Base-by-base conservation (phyloP, 176 grass and related monocot genomes). In the Themeda triandra region DNA sequence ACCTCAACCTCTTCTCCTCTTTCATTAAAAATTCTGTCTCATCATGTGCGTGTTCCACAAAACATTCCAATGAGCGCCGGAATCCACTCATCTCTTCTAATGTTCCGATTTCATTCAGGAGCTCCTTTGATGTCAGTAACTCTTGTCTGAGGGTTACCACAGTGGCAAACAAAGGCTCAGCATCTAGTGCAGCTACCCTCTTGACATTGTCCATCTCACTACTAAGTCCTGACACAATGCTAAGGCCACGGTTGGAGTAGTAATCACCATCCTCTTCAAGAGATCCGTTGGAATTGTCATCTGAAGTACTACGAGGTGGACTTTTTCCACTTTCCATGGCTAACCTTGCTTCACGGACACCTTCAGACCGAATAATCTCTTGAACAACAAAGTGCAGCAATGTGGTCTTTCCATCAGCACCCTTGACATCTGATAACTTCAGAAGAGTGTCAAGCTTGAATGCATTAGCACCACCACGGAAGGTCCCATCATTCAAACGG, bases 391-490 rank as follows among this genome's bases (percentile, higher is more conserved):
- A 91, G 79, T 96, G 93, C 36, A 96, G 83, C 81, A 98, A 85
- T 89, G 93, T 95, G 40, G 93, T 96, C 87, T 89, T 98, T 64
- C 87, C 91, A 78, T 98, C 86, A 19, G 74, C 37, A 12, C 89
- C 96, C 74, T 94, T 98, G 28, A 96, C 87, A 78, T 98, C 96
- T 13, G 87, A 84, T 58, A 98, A 84, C 88, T 98, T 98, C 10
- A 98, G 69, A 72, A 98, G 87, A 70, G 87, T 98, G 53, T 95
- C 93, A 36, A 98, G 93, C 64, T 98, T 98, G 86, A 98, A 92
- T 42, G 96, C 93, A 58, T 92, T 90, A 73, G 96, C 96, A 44
- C 87, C 93, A 70, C 93, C 93, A 75, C 51, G 93, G 71, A 88
- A 90, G 63, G 96, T 95, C 42, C 91, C 96, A 68, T 90, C 92